phyloP scores from a whole-genome alignment of 352 stramenopile genomes.

The Pythium biforme region DNA sequence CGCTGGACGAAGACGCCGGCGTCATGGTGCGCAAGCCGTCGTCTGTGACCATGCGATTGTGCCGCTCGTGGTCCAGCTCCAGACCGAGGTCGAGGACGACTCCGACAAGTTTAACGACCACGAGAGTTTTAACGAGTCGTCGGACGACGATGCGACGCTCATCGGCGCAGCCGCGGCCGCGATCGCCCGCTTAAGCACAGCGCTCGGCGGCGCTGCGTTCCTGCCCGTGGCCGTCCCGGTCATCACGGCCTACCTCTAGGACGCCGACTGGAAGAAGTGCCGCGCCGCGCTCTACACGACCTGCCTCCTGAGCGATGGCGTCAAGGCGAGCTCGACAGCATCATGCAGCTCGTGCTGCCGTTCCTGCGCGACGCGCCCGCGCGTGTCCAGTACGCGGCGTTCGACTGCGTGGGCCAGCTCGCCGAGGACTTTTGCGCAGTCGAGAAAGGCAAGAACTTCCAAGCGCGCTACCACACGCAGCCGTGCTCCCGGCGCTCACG shows the following conservation, averaged over 20 bases:
- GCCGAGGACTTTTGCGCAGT: conserved; percentile 83
- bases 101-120: conserved; percentile 77
- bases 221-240: conserved; percentile 77
- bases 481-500: conserved; percentile 67
- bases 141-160: conserved; percentile 61
- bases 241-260: conserved; percentile 61
- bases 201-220: conserved; percentile 69
- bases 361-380: conserved; percentile 71
- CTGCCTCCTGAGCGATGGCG: conserved; percentile 72
- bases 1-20: conserved; percentile 74
- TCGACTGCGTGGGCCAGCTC: conserved; percentile 83
- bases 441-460: conserved; percentile 87
- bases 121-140: conserved; percentile 65
- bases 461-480: conserved; percentile 66
- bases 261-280: conserved; percentile 70
- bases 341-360: conserved; percentile 63
- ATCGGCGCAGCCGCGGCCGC: conserved; percentile 70
- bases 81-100: conserved; percentile 82
- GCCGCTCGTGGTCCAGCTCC: conserved; percentile 72
- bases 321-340: conserved; percentile 78
- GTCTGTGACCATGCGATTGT: conserved; percentile 63
- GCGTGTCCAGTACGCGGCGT: conserved; percentile 77
- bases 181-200: conserved; percentile 73
- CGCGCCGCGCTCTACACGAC: conserved; percentile 77
- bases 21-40: conserved; percentile 78